Evolutionary conservation across 345 rosid species (phyloP).

Genomic region (Pugionium cornutum): DNA sequence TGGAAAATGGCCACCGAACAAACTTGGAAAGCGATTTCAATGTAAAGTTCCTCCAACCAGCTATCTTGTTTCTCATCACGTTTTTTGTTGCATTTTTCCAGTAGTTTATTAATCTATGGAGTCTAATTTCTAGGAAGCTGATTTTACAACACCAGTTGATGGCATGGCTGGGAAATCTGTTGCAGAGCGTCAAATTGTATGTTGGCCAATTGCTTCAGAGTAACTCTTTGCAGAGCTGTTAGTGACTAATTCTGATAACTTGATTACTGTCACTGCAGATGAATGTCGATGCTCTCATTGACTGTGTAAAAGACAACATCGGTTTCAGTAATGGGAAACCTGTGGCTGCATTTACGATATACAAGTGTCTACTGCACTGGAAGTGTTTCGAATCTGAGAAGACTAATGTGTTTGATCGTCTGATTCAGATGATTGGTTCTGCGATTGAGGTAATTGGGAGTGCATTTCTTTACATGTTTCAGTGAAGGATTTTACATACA

Average conservation of each 20-base stretch:
- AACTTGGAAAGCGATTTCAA: slow-evolving; percentile 57
- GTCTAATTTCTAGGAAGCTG: slow-evolving; percentile 59
- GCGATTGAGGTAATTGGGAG: slow-evolving; percentile 76
- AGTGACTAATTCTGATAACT: slow-evolving; percentile 20
- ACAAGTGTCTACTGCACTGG: slow-evolving; percentile 94
- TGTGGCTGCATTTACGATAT: slow-evolving; percentile 90
- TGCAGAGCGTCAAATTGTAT: slow-evolving; percentile 84
- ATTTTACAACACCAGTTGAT: slow-evolving; percentile 68
- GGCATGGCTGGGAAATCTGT: slow-evolving; percentile 67
- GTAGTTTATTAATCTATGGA: slow-evolving; percentile 17
- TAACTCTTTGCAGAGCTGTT: slow-evolving; percentile 24
- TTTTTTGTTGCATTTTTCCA: slow-evolving; percentile 9
- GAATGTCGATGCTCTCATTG: slow-evolving; percentile 84
- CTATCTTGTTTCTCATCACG: slow-evolving; percentile 15
- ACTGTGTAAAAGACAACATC: slow-evolving; percentile 73
- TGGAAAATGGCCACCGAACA: slow-evolving; percentile 83
- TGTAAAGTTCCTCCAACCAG: slow-evolving; percentile 47
- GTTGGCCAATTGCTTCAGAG: slow-evolving; percentile 26
- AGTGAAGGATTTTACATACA: neutral
- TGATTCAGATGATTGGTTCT: slow-evolving; percentile 98
- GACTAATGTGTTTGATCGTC: slow-evolving; percentile 95
- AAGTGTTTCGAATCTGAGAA: slow-evolving; percentile 97
- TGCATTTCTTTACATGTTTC: slow-evolving; percentile 8
- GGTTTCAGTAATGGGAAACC: slow-evolving; percentile 94
- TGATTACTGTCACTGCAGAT: slow-evolving; percentile 55